phyloP scores from a whole-genome alignment of 768 basidiomycete genomes.

The Tulasnella sp. region DNA sequence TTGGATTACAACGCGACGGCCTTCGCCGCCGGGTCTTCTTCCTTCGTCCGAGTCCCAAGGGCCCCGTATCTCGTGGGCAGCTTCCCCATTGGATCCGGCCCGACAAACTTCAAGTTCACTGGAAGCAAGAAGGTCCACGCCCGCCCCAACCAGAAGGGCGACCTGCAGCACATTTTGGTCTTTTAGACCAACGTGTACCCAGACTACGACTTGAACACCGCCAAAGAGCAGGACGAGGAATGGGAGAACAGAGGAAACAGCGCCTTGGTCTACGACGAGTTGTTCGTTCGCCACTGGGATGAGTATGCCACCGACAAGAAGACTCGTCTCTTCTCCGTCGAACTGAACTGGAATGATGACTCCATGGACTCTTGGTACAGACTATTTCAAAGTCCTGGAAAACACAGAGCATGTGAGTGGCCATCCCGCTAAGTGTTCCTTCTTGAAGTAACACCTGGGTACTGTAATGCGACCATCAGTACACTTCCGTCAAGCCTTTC shows the following conservation, averaged over 20 bases:
- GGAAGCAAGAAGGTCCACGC: slow-evolving; percentile 37
- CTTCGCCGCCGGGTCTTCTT: slow-evolving; percentile 41
- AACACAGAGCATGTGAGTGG: background rate
- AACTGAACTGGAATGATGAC: slow-evolving; percentile 48
- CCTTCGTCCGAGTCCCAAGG: slow-evolving; percentile 55
- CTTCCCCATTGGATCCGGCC: slow-evolving; percentile 22
- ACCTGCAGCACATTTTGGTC: slow-evolving; percentile 48
- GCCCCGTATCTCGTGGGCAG: slow-evolving; percentile 49
- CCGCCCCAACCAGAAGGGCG: background rate
- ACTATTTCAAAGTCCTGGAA: slow-evolving; percentile 51
- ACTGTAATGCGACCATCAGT: background rate
- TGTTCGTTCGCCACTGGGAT: slow-evolving; percentile 74
- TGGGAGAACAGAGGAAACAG: slow-evolving; percentile 70
- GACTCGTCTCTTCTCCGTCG: slow-evolving; percentile 66
- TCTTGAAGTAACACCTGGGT: background rate
- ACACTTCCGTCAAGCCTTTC: slow-evolving; percentile 30
- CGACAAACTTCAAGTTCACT: slow-evolving; percentile 63
- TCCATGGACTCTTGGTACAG: slow-evolving; percentile 50
- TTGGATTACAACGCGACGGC: slow-evolving; percentile 44
- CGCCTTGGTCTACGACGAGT: slow-evolving; percentile 65
- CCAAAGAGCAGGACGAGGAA: slow-evolving; percentile 63
- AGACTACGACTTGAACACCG: slow-evolving; percentile 50
- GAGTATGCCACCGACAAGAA: slow-evolving; percentile 71
- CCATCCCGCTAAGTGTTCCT: background rate
- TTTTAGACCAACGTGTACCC: slow-evolving; percentile 75